phyloP scores from a whole-genome alignment of 352 stramenopile genomes.

The Saprolegnia parasitica region DNA sequence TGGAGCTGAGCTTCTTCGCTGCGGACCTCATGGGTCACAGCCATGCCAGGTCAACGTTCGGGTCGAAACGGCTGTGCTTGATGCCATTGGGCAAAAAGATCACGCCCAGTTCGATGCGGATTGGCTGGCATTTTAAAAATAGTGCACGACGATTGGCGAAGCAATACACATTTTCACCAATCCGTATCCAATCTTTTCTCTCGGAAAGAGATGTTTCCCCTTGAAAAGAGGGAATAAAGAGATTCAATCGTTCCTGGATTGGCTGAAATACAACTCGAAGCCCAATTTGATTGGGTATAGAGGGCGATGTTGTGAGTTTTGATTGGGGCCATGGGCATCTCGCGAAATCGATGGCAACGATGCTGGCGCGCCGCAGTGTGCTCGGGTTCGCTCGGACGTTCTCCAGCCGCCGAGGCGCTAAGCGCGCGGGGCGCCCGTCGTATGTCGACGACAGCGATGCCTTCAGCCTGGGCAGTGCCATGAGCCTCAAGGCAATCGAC shows the following conservation, averaged over 20 bases:
- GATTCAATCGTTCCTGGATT: too few species aligned
- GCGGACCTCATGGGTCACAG: slow-evolving; percentile 5
- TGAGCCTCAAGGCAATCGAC: neutral
- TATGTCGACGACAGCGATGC: neutral
- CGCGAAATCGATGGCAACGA: slow-evolving; percentile 1
- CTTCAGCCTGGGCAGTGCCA: neutral
- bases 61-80: neutral
- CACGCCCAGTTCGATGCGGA: neutral
- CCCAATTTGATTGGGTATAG: too few species aligned
- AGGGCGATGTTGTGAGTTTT: neutral
- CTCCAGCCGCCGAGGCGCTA: neutral
- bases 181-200: too few species aligned
- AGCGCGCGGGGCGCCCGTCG: neutral
- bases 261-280: too few species aligned
- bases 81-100: neutral
- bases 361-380: neutral
- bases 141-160: neutral
- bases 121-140: neutral
- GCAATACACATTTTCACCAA: too few species aligned
- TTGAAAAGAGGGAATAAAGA: too few species aligned
- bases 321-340: neutral
- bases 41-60: neutral
- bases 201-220: too few species aligned
- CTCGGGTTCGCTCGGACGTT: neutral
- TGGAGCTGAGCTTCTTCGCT: slow-evolving; percentile 78